These are phyloP conservation scores for Acanthamoeba healyi DNA, from an alignment of 208 protist genomes.

Conservation along the genomic window DNA sequence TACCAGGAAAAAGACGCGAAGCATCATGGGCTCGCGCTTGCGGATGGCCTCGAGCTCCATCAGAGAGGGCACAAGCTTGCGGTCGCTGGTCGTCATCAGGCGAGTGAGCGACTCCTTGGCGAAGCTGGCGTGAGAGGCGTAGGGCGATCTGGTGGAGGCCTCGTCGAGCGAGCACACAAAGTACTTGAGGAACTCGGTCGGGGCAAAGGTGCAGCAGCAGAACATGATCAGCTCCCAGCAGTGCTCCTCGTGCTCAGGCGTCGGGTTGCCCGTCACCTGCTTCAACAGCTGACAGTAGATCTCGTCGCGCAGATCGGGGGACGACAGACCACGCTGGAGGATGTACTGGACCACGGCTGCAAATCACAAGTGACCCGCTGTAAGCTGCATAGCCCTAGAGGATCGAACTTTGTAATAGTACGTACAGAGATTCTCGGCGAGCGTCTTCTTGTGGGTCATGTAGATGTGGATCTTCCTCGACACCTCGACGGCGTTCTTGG, in stretches of 20 bases:
- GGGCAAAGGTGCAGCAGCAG: slow-evolving; percentile 44
- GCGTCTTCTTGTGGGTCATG: slow-evolving; percentile 40
- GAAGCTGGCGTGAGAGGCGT: neutral
- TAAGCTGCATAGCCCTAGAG: neutral
- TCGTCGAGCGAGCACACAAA: slow-evolving; percentile 63
- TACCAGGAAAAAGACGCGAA: slow-evolving; percentile 70
- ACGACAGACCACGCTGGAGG: slow-evolving; percentile 41
- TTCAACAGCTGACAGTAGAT: slow-evolving; percentile 68
- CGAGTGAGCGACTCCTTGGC: slow-evolving; percentile 52
- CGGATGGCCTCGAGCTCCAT: slow-evolving; percentile 74
- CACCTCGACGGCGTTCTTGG: slow-evolving; percentile 68
- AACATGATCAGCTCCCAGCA: slow-evolving; percentile 66
- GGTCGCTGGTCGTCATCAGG: neutral
- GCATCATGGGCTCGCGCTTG: slow-evolving; percentile 65
- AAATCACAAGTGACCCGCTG: neutral
- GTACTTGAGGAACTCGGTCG: slow-evolving; percentile 61
- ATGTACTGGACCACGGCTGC: slow-evolving; percentile 22
- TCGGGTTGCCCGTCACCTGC: slow-evolving; percentile 65
- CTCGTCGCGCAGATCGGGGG: slow-evolving; percentile 47
- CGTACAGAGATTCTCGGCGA: slow-evolving; percentile 25
- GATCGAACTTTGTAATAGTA: neutral
- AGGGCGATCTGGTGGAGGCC: neutral
- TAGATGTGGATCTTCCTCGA: slow-evolving; percentile 58
- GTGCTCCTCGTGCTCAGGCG: slow-evolving; percentile 32
- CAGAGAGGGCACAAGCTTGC: slow-evolving; percentile 65